Conservation (phyloP, 169 alveolate genomes). For the Babesia bigemina region DNA sequence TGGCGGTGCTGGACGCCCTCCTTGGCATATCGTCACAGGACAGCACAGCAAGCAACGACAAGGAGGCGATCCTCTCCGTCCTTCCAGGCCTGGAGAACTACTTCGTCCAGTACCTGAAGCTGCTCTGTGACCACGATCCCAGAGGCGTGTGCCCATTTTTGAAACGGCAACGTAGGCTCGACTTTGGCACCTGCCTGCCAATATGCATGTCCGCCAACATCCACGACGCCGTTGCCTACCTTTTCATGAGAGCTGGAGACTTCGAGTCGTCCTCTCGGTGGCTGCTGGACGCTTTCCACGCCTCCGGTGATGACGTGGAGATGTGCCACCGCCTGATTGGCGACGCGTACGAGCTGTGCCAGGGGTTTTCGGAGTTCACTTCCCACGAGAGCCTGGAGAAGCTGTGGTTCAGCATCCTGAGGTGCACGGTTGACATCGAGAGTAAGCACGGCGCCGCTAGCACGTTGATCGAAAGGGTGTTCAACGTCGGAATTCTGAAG, state of each 20-base stretch:
- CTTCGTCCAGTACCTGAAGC: constrained; percentile 42
- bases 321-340: constrained; percentile 34
- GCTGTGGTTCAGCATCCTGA: constrained; percentile 52
- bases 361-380: constrained; percentile 2
- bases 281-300: constrained; percentile 31
- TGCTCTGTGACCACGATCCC: constrained; percentile 45
- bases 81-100: neutral
- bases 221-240: constrained; percentile 60
- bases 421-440: neutral
- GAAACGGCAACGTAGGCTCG: constrained; percentile 40
- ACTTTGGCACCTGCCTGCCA: constrained; percentile 36
- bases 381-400: constrained; percentile 46
- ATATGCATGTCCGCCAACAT: constrained; percentile 39
- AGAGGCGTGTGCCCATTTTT: constrained; percentile 47
- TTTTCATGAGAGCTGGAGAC: constrained; percentile 58
- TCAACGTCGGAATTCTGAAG: constrained; percentile 47
- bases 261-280: constrained; percentile 36
- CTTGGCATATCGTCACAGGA: constrained; percentile 1
- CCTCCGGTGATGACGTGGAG: constrained; percentile 21
- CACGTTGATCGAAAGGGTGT: constrained; percentile 37
- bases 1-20: constrained; percentile 53
- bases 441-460: neutral
- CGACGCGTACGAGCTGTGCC: constrained; percentile 38
- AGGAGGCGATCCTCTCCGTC: constrained; percentile 8
- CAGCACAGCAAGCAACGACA: neutral